These are phyloP conservation scores for Fragilariopsis cylindrus DNA, from an alignment of 108 stramenopile species.

Conservation along the genomic window DNA sequence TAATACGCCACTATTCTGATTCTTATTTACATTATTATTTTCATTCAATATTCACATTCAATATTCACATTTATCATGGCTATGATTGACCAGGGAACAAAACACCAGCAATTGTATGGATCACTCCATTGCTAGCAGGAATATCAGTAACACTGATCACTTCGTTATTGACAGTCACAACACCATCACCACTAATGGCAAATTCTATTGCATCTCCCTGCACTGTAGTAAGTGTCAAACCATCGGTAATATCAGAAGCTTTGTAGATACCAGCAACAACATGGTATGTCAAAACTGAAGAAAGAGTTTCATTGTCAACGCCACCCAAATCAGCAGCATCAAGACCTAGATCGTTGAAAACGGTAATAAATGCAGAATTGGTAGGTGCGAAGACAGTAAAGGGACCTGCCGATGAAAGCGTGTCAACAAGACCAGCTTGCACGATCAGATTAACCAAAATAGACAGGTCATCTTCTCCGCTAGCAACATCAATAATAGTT, in stretches of 20 bases:
- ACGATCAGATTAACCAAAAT: slow-evolving; percentile 13
- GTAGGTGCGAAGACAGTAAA: slow-evolving; percentile 43
- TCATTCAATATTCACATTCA: no score
- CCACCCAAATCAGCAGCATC: no score
- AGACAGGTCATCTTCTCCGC: neutral
- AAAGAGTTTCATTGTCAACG: neutral
- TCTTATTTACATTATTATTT: no score
- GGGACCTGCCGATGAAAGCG: slow-evolving; percentile 38
- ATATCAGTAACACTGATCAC: slow-evolving; percentile 19
- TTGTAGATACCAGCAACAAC: slow-evolving; percentile 23
- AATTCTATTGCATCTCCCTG: slow-evolving; percentile 14
- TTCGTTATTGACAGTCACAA: slow-evolving; percentile 10
- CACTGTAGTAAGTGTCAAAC: slow-evolving; percentile 12
- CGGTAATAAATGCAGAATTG: slow-evolving; percentile 41
- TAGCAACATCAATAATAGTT: slow-evolving; percentile 14
- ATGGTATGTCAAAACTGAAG: slow-evolving; percentile 43
- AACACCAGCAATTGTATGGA: slow-evolving; percentile 44
- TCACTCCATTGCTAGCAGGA: slow-evolving; percentile 41
- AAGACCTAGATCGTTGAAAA: neutral
- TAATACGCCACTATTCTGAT: no score
- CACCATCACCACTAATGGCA: slow-evolving; percentile 15
- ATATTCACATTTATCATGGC: no score
- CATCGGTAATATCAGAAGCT: slow-evolving; percentile 12
- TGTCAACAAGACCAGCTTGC: slow-evolving; percentile 31
- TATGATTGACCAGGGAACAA: slow-evolving; percentile 22